These are phyloP conservation scores for Carex cristatella DNA, from an alignment of 176 grass and related monocot genomes.

Conservation along the genomic window DNA sequence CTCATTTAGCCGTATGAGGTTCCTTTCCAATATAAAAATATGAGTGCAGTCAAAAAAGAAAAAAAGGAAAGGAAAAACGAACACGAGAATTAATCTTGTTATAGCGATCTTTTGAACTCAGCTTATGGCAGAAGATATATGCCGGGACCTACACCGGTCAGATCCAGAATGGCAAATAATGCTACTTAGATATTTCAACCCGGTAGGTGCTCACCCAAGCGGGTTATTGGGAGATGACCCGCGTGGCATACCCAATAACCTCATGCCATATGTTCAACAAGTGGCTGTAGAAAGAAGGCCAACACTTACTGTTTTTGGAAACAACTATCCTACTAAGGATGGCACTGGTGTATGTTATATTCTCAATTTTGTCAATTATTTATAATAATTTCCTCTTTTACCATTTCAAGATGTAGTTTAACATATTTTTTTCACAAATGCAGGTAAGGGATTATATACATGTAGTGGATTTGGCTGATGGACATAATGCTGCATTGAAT, in stretches of 20 bases:
- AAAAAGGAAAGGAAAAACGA: background rate
- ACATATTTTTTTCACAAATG: constrained; percentile 14
- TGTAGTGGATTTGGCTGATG: constrained; percentile 88
- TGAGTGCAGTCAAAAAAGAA: background rate
- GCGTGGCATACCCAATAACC: constrained; percentile 86
- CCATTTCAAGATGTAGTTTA: constrained; percentile 1
- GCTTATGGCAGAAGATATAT: constrained; percentile 92
- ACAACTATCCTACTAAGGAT: constrained; percentile 83
- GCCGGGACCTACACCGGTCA: constrained; percentile 57
- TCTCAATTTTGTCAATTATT: background rate
- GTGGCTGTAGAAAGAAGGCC: constrained; percentile 89
- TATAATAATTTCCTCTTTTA: too few relatives aligned
- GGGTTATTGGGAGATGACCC: constrained; percentile 93
- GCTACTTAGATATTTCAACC: constrained; percentile 95
- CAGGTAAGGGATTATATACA: constrained; percentile 95
- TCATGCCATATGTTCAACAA: constrained; percentile 98
- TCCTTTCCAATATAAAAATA: background rate
- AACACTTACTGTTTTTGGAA: constrained; percentile 84
- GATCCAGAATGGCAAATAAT: constrained; percentile 92
- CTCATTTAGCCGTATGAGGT: background rate
- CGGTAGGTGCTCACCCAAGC: constrained; percentile 88
- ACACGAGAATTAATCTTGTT: background rate
- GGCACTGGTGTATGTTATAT: constrained; percentile 74
- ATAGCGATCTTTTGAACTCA: constrained; percentile 16
- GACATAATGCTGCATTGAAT: constrained; percentile 73